Percentiles rank a stretch among this genome's conserved stretches.
Evolutionary conservation across 139 green algal species (phyloP).

Genomic region (Tetradesmus obliquus): DNA sequence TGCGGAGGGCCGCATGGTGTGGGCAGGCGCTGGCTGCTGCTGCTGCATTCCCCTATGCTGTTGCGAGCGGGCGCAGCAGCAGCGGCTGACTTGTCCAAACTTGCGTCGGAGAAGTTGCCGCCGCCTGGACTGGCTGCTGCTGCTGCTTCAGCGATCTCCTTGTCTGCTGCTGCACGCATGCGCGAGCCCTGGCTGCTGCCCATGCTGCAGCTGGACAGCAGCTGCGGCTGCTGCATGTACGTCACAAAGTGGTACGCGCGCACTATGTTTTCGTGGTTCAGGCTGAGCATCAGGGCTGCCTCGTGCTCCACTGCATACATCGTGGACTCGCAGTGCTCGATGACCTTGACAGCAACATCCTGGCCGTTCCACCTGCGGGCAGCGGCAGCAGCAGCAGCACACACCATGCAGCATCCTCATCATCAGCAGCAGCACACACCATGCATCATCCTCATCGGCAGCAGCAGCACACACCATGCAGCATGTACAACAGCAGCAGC

Average conservation of each 20-base stretch:
- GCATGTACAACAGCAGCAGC: too few species aligned
- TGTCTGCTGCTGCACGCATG: background rate
- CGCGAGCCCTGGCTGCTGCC: background rate
- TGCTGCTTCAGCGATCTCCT: background rate
- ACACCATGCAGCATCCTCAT: too few species aligned
- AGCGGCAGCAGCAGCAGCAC: background rate
- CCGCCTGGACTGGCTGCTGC: background rate
- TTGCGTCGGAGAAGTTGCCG: background rate
- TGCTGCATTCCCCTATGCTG: background rate
- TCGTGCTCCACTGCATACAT: background rate
- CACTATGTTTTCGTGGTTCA: slow-evolving; percentile 34
- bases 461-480: too few species aligned
- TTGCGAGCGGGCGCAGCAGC: background rate
- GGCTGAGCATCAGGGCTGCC: background rate
- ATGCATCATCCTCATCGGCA: too few species aligned
- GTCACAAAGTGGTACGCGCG: slow-evolving; percentile 10
- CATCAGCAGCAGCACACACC: too few species aligned
- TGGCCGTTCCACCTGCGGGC: background rate
- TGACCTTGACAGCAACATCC: slow-evolving; percentile 26
- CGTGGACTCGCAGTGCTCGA: background rate
- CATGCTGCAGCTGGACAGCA: too few species aligned
- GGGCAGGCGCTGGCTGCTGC: background rate
- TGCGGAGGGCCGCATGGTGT: background rate
- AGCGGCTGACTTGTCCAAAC: background rate
- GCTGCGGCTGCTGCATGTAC: background rate